Conservation (phyloP, 2,329 filamentous ascomycete species). For the Epichloe glyceriae region DNA sequence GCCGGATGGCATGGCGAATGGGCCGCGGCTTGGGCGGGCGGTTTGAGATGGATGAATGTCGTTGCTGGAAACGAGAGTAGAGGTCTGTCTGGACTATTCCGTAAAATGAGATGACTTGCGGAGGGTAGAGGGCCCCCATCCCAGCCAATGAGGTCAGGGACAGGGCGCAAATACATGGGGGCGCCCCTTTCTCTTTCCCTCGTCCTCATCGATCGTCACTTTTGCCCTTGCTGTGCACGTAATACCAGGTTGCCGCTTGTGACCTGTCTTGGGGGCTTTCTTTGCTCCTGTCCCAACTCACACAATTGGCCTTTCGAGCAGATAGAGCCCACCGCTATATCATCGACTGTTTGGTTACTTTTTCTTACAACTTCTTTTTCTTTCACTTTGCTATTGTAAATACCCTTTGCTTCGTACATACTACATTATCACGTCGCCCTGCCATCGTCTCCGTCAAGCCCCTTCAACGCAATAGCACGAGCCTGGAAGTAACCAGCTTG, state of each 20-base stretch:
- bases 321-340: not conserved
- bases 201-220: not conserved
- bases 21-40: not conserved
- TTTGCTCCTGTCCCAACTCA: not conserved
- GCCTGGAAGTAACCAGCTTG: not conserved
- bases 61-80: not conserved
- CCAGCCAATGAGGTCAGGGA: not conserved
- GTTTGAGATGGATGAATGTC: not conserved
- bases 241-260: not conserved
- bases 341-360: not conserved
- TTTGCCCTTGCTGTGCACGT: not conserved
- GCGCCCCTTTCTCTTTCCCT: not conserved
- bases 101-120: too few species aligned
- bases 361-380: not conserved
- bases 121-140: not conserved
- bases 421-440: not conserved
- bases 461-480: not conserved
- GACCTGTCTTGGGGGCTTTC: not conserved
- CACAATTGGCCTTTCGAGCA: not conserved
- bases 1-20: conserved; percentile 50
- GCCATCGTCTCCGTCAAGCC: not conserved
- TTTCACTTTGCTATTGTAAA: not conserved
- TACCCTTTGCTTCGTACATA: not conserved
- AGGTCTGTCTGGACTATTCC: too few species aligned
- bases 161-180: not conserved